Conservation (phyloP, 352 stramenopile genomes). For the Phytophthora melonis region DNA sequence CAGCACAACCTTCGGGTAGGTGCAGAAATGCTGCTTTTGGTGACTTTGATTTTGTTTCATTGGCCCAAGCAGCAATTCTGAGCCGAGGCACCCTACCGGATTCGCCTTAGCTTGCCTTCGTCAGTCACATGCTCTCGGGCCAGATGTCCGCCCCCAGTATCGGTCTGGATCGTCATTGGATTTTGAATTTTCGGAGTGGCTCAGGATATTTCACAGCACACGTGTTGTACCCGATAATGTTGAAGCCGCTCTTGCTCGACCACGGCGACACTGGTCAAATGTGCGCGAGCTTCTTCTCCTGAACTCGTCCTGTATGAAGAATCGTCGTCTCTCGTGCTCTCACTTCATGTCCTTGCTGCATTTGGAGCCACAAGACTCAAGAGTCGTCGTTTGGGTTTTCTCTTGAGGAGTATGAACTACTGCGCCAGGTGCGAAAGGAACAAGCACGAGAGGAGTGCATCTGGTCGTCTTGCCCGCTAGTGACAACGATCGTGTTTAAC, state of each 20-base stretch:
- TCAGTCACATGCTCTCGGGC: background rate
- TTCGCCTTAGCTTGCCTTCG: background rate
- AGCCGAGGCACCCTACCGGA: background rate
- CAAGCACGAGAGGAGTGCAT: background rate
- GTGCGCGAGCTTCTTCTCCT: no score
- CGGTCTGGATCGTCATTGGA: background rate
- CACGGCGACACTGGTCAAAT: no score
- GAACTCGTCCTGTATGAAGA: no score
- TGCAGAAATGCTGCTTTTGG: background rate
- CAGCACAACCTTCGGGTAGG: background rate
- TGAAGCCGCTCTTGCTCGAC: no score
- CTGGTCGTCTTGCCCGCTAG: no score
- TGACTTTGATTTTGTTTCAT: background rate
- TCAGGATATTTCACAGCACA: background rate
- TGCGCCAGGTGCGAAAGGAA: background rate
- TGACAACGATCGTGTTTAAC: background rate
- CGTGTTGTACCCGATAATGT: no score
- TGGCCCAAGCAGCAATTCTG: background rate
- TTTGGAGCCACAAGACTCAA: background rate
- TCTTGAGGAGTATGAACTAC: background rate
- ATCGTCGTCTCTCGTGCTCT: no score
- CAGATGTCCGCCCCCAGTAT: background rate
- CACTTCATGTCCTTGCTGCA: background rate
- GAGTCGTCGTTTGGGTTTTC: background rate
- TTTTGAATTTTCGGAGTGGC: background rate